These are phyloP conservation scores for Dentipellis sp. DNA, from an alignment of 768 basidiomycete species.

Conservation along the genomic window DNA sequence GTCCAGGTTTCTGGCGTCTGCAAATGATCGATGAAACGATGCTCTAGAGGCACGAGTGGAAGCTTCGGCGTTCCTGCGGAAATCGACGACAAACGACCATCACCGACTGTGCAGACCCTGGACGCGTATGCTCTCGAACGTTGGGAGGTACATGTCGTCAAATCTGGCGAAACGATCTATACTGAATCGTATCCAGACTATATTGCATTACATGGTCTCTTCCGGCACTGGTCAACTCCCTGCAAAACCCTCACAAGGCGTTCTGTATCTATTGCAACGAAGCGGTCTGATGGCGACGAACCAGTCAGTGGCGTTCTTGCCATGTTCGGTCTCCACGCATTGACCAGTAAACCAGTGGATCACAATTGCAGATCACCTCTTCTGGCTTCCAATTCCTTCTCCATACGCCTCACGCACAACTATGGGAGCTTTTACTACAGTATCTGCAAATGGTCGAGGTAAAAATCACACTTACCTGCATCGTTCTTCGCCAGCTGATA, in stretches of 20 bases:
- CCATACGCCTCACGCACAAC: slow-evolving; percentile 86
- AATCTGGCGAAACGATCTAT: not conserved
- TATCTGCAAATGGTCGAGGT: slow-evolving; percentile 86
- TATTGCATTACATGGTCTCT: slow-evolving; percentile 97
- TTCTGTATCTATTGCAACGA: slow-evolving; percentile 72
- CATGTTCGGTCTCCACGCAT: slow-evolving; percentile 6
- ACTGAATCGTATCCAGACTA: slow-evolving; percentile 47
- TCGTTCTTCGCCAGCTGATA: not conserved
- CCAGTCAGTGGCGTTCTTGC: slow-evolving; percentile 36
- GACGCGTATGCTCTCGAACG: slow-evolving; percentile 79
- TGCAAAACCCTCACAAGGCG: slow-evolving; percentile 70
- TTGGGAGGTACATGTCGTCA: slow-evolving; percentile 63
- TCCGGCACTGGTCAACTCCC: slow-evolving; percentile 74
- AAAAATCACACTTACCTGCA: slow-evolving; percentile 12
- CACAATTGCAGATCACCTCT: slow-evolving; percentile 76
- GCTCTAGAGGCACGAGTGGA: slow-evolving; percentile 54
- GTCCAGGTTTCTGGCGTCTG: not conserved
- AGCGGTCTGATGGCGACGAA: slow-evolving; percentile 79
- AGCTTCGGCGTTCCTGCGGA: slow-evolving; percentile 79
- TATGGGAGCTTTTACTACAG: slow-evolving; percentile 90
- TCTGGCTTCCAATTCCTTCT: slow-evolving; percentile 94
- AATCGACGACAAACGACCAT: slow-evolving; percentile 48
- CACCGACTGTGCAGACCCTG: slow-evolving; percentile 48
- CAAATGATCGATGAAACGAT: not conserved
- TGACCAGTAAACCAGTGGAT: slow-evolving; percentile 29